Evolutionary conservation across 192 early-diverging fungal genomes (phyloP), one percentile per base, ranked within the genome.

Genomic region (Mortierella hygrophila): DNA sequence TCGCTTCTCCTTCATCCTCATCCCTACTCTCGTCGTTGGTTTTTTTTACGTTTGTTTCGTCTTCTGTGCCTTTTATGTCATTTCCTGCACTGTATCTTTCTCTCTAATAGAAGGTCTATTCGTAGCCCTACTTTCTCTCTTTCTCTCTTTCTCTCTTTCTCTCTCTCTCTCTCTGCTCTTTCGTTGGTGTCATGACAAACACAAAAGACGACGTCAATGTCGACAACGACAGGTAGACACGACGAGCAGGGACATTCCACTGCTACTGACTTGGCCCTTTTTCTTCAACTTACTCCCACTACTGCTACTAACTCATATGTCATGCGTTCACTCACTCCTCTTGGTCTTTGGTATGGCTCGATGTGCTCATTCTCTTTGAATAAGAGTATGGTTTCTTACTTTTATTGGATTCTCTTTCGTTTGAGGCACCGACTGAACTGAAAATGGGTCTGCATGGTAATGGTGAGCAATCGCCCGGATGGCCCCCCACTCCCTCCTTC

Each of bases 101-200:
- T 57, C 23, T 57, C 55, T n/a, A 57, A n/a, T 57, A 57, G 55
- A 57, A 57, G 55, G 55, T 57, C 55, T 57, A 57, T 57, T 57
- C n/a, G 55, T 26, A 10, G 7, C 55, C 55, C 55, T 57, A 26
- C n/a, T 6, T 26, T 23, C 1, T 23, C 6, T 21, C 8, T 16
- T 23, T 23, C 6, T 54, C 15, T 54, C 52, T 54, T 10, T 54
- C 18, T 54, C 52, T 21, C 5, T n/a, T n/a, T n/a, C n/a, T n/a
- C 55, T 57, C 23, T 57, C 15, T 57, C 8, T 26, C n/a, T 7
- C 0, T 2, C n/a, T 26, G n/a, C n/a, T 46, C 44, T 46, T 57
- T 23, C 55, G 55, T 57, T 57, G 55, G 55, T 57, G 55, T 57
- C 55, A 57, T 57, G 55, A 57, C 55, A 26, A 57, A 26, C 55